Base-by-base conservation (phyloP, 768 basidiomycete genomes). In the Termitomyces sp. region DNA sequence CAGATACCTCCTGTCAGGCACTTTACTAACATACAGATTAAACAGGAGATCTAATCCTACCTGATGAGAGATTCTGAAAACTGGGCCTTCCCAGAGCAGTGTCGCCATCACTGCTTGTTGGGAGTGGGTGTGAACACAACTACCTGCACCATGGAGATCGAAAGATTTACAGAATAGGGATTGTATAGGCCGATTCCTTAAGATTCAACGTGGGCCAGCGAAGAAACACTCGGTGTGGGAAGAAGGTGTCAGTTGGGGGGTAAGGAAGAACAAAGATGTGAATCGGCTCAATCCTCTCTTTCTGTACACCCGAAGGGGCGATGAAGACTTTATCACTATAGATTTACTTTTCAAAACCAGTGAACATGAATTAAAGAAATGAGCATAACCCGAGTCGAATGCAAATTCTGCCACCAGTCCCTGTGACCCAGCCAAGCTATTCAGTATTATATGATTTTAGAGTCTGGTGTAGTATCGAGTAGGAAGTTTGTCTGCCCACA, bases 101-200 rank as follows among this genome's bases (percentile, higher is more conserved):
- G 93, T 94, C 1, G 88, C 89, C 86, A 95, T 91, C 45, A 96
- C 94, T 42, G 88, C 93, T 71, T 94, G 85, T 70, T 95, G 93
- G 0, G 90, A 92, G 70, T 95, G 94, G 0, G 93, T 95, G 70
- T 95, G 94, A 63, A 96, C 93, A 67, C 92, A 95, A 48, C 91
- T 91, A 1, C 90, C 90, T 2, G 93, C 92, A 61, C 82, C 77
- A 22, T 91, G 80, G 64, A 91, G 74, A 36, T 89, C 88, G 69
- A 94, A 96, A 2, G 93, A 91, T 68, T 93, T 94, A 91, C 91
- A 95, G 78, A 96, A 96, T 16, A 94, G 78, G 13, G 94, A 94
- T n/a, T 0, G 93, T 94, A 71, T 94, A 95, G 0, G 90, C 90
- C 1, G 89, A 91, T 68, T 95, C 92, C 67, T 91, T 94, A 62